Base-by-base conservation (phyloP, 2,329 filamentous ascomycete genomes). In the Colletotrichum graminicola region DNA sequence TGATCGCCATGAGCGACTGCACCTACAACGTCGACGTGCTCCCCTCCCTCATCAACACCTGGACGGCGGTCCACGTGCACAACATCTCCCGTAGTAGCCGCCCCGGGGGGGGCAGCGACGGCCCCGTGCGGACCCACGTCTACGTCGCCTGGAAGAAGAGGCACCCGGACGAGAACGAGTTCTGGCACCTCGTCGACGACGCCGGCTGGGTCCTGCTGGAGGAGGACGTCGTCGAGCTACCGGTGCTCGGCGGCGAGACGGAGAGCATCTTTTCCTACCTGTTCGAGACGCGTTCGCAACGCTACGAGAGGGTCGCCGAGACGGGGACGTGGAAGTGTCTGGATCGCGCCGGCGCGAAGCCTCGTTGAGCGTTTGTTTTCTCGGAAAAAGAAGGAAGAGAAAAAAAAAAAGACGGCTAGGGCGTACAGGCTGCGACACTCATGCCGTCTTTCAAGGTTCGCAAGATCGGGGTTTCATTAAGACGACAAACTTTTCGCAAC, bases 21-120 rank as follows among this genome's bases (percentile, higher is more conserved):
- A 90, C 88, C 0, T 90, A 90, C 81, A 90, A 90, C 72, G 85
- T 84, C 64, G 88, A 90, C 76, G 85, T 84, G 73, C 79, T 90
- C 34, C 84, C 86, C 1, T 82, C 86, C 2, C 81, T 90, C 29
- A 84, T 89, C 5, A 82, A 82, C 62, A 89, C 88, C 1, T 78
- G 90, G 45, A 84, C 84, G 1, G 83, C 85, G 2, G 76, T 90
- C 14, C 86, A 88, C 72, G 65, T 71, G 2, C 75, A 77, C 11
- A 86, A 83, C 29, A 43, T 71, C 49, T 71, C 73, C 2, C 76
- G 77, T n/a, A 32, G 51, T n/a, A 29, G 51, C 11, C n/a, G 52
- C 29, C 54, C 67, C 10, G 18, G 18, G 43, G 3, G 1, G 34
- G 2, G 34, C 34, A 36, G 5, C 34, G 34, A 63, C 57, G n/a